These are phyloP conservation scores for Coleophoma cylindrospora DNA, from an alignment of 2,329 filamentous ascomycete genomes.

Conservation along the genomic window DNA sequence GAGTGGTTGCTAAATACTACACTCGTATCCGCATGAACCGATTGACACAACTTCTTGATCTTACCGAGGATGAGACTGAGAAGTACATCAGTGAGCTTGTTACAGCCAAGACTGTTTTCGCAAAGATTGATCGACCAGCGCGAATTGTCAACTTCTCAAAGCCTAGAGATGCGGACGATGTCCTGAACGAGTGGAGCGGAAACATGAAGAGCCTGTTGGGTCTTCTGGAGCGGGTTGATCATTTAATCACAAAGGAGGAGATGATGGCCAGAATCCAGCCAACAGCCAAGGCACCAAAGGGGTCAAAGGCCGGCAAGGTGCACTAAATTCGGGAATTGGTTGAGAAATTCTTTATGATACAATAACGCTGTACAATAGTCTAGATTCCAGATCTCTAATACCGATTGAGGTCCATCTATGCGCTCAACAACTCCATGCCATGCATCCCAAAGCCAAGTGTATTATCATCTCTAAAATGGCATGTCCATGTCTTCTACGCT, in stretches of 20 bases:
- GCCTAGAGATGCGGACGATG: conserved; percentile 89
- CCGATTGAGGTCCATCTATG: conserved; percentile 3
- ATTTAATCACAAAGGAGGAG: conserved; percentile 98
- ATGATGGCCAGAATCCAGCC: conserved; percentile 99
- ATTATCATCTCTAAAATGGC: conserved; percentile 44
- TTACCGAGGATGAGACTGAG: conserved; percentile 93
- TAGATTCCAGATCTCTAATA: conserved; percentile 25
- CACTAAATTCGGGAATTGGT: conserved; percentile 18
- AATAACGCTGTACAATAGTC: conserved; percentile 25
- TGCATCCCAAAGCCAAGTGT: not conserved
- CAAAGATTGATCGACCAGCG: conserved; percentile 93
- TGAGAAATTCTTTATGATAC: conserved; percentile 12
- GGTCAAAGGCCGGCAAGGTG: conserved; percentile 30
- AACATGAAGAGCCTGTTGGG: conserved; percentile 95
- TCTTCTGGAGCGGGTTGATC: conserved; percentile 85
- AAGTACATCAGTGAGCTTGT: conserved; percentile 98
- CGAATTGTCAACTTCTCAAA: conserved; percentile 91
- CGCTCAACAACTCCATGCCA: conserved; percentile 14
- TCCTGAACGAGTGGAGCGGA: conserved; percentile 96
- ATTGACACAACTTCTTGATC: conserved; percentile 83
- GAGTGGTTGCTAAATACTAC: conserved; percentile 97
- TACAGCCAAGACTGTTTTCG: conserved; percentile 95
- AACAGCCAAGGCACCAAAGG: conserved; percentile 24
- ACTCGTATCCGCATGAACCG: conserved; percentile 92
- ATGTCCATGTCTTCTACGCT: conserved; percentile 64